Base-by-base conservation (phyloP, 352 stramenopile species). In the Phytophthora palmivora region DNA sequence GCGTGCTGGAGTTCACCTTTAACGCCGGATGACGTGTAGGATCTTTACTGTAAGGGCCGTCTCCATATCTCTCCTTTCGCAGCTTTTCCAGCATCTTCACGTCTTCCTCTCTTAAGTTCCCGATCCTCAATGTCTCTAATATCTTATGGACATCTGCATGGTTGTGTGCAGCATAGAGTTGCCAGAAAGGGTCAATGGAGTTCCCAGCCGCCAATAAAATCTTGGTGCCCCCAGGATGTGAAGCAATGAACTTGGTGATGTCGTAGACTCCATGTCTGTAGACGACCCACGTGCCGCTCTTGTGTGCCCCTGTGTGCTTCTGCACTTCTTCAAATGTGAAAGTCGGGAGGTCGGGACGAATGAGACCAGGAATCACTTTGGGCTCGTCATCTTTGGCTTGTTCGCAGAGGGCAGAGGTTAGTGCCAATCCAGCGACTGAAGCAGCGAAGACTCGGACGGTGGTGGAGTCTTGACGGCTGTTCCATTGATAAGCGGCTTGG, bases 91-190 rank as follows among this genome's bases (percentile, higher is more conserved):
- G 70, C 56, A 97, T 79, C n/a, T 87, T 41, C 30, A 98, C 92
- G 32, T 93, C 90, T 36, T 96, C 84, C 52, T 91, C 74, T 53
- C 95, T 71, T 14, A 97, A 55, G 41, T 97, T 96, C n/a, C 91
- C 83, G 22, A 99, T 89, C 38, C 89, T 72, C 67, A 98, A 74
- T 18, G 85, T 85, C 60, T 98, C 88, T 34, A 99, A 82, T 8
- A 98, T 89, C 32, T 88, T 75, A 62, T 97, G 85, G 6, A 98
- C 95, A 43, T 98, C 78, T 46, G 84, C 82, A 36, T 96, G 91
- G 56, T 98, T 97, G 68, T 99, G 97, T 53, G 98, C 94, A 19
- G 91, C 80, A 66, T 99, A 99, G 6, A 99, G 72, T 69, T 98
- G 89, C 97, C 97, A 99, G 60, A 98, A 99, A 11, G 88, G 91